phyloP scores from a whole-genome alignment of 768 basidiomycete genomes.

The Mycena kentingensis region DNA sequence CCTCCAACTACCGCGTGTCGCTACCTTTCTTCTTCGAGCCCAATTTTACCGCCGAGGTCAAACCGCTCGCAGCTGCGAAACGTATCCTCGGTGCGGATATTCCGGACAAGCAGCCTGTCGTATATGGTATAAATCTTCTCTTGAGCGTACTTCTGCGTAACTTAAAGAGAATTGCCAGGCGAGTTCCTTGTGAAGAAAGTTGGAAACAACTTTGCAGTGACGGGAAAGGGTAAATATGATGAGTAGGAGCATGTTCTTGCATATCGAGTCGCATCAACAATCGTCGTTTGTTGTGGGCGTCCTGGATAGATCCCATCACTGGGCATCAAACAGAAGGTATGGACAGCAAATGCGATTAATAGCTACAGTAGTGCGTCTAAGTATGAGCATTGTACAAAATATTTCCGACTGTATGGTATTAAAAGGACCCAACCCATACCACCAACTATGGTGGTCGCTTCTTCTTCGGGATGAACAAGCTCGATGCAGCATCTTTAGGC shows the following conservation, averaged over 20 bases:
- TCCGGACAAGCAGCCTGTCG: constrained; percentile 42
- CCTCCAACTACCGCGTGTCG: constrained; percentile 79
- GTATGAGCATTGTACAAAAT: not conserved
- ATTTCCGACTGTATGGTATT: not conserved
- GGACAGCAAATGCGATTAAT: not conserved
- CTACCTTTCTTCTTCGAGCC: constrained; percentile 96
- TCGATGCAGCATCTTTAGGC: constrained; percentile 37
- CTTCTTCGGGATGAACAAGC: constrained; percentile 68
- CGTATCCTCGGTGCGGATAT: constrained; percentile 40
- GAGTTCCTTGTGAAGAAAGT: constrained; percentile 78
- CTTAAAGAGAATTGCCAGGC: constrained; percentile 29
- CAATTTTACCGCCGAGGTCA: constrained; percentile 71
- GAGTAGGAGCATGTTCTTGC: too few relatives aligned
- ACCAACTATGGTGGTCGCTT: not conserved
- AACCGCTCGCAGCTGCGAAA: constrained; percentile 63
- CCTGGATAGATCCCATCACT: too few relatives aligned
- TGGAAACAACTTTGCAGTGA: constrained; percentile 67
- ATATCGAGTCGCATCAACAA: too few relatives aligned
- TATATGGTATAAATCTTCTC: constrained; percentile 49
- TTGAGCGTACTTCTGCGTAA: not conserved
- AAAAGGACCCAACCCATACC: not conserved
- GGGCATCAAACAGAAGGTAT: not conserved
- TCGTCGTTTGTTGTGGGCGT: too few relatives aligned
- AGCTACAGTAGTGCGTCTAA: not conserved
- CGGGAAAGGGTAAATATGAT: constrained; percentile 43